These are phyloP conservation scores for Leavenworthia alabamica DNA, from an alignment of 345 rosid genomes.

Conservation along the genomic window DNA sequence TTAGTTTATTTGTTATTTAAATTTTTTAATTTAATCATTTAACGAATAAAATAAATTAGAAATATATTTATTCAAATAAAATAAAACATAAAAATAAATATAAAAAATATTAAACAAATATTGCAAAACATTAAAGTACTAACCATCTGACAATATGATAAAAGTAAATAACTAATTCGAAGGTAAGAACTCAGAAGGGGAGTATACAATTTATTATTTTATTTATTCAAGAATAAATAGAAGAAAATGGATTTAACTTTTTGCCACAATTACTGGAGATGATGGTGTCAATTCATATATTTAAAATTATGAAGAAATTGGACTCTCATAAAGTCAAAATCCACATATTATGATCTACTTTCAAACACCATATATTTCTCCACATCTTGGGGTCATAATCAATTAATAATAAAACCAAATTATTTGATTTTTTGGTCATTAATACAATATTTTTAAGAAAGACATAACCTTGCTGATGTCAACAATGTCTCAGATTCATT, in stretches of 20 bases:
- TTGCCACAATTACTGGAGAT: constrained; percentile 31
- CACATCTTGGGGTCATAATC: constrained; percentile 16
- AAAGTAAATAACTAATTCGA: too few species aligned
- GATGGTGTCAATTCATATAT: constrained; percentile 26
- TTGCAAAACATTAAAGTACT: too few species aligned
- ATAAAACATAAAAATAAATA: too few species aligned
- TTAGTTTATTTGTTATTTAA: too few species aligned
- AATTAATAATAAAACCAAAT: neutral
- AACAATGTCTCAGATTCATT: neutral
- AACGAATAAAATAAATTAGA: too few species aligned
- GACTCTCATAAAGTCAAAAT: constrained; percentile 17
- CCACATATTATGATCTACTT: constrained; percentile 32
- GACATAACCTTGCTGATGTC: neutral
- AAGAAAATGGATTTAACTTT: neutral
- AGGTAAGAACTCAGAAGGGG: too few species aligned
- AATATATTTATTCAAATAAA: too few species aligned
- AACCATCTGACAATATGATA: neutral
- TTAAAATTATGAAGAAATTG: constrained; percentile 18
- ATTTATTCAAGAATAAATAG: neutral
- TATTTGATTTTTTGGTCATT: neutral
- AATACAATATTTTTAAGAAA: neutral
- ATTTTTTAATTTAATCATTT: too few species aligned
- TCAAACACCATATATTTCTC: constrained; percentile 16
- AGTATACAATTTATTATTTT: too few species aligned
- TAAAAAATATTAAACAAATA: too few species aligned